Evolutionary conservation across 371 early-diverging fungal genomes (phyloP), one percentile per base, ranked within the genome.

Genomic region (Rhizopus arrhizus): DNA sequence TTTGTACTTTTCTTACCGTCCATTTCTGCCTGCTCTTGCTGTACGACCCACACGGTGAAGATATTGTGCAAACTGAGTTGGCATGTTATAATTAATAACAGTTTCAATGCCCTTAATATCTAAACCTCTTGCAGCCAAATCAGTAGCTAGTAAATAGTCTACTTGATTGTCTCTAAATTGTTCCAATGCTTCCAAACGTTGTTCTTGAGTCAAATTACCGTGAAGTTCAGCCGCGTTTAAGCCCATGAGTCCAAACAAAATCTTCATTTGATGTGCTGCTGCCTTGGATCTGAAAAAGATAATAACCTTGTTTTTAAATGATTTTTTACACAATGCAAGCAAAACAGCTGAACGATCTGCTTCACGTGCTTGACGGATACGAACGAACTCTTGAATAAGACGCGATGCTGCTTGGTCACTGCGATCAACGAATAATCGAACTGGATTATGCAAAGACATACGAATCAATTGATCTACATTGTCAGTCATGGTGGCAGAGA

Each of bases 401-500:
- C 88, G 81, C 22, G 80, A 75, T 13, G 95, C 91, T 1, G 95
- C 87, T 13, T 93, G 77, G 16, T 89, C 91, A 35, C 77, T 82
- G 29, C 85, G 72, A 72, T 98, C 95, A 29, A 97, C 85, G 72
- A 94, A 93, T n/a, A 97, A 82, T 40, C 95, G 86, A 4, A 93
- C 91, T 33, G 98, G 99, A 16, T 88, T 78, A 54, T 91, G 86
- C 53, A 98, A 82, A 0, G 97, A 96, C 74, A 98, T 85, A 42
- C 95, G 90, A 49, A 96, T 89, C 53, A 99, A 83, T 66, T 96
- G 89, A 71, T 97, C 96, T 33, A 97, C 96, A 66, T 98, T 97
- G 71, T 95, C 96, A 3, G 99, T 99, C 99, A 99, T 99, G n/a
- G 99, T 99, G 13, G 99, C 99, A 42, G 97, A 96, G 83, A 99